Percentiles rank a stretch among this genome's conserved stretches.
phyloP scores from a whole-genome alignment of 306 rosid genomes.

The Amphicarpaea edgeworthii region DNA sequence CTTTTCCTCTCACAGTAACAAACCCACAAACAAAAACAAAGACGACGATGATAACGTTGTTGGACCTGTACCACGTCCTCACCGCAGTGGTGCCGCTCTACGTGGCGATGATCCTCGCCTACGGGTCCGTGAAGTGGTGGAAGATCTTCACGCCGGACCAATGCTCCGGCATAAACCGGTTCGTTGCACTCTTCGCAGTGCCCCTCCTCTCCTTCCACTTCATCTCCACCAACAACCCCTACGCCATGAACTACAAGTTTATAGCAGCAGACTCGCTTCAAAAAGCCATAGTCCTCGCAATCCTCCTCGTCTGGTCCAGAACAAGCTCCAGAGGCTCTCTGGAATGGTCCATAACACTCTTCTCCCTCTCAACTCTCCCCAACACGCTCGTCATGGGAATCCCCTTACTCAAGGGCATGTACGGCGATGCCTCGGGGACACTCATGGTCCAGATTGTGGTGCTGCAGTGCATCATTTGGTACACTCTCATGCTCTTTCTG shows the following conservation, averaged over 20 bases:
- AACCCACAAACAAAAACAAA: no score
- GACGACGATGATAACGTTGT: slow-evolving; percentile 63
- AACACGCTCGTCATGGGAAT: slow-evolving; percentile 92
- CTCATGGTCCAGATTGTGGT: slow-evolving; percentile 86
- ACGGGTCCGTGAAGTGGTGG: slow-evolving; percentile 94
- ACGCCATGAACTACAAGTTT: slow-evolving; percentile 80
- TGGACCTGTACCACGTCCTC: slow-evolving; percentile 83
- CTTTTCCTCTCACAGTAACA: no score
- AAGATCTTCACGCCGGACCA: slow-evolving; percentile 87
- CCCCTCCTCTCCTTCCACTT: slow-evolving; percentile 88
- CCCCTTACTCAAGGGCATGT: slow-evolving; percentile 82
- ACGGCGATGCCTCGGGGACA: slow-evolving; percentile 64
- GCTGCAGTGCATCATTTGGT: slow-evolving; percentile 86
- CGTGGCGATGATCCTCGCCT: slow-evolving; percentile 86
- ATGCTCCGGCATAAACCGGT: slow-evolving; percentile 87
- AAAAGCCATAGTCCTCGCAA: slow-evolving; percentile 59
- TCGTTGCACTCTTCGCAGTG: slow-evolving; percentile 89
- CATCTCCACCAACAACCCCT: slow-evolving; percentile 84
- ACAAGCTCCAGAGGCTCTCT: slow-evolving; percentile 66
- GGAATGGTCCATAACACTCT: slow-evolving; percentile 84
- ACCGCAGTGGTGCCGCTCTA: slow-evolving; percentile 88
- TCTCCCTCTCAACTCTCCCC: slow-evolving; percentile 82
- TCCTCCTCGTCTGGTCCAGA: slow-evolving; percentile 64
- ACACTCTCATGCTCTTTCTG: slow-evolving; percentile 80
- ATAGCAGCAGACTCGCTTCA: slow-evolving; percentile 81